phyloP scores from a whole-genome alignment of 768 basidiomycete genomes.

The Hemileccinum rubropunctum region DNA sequence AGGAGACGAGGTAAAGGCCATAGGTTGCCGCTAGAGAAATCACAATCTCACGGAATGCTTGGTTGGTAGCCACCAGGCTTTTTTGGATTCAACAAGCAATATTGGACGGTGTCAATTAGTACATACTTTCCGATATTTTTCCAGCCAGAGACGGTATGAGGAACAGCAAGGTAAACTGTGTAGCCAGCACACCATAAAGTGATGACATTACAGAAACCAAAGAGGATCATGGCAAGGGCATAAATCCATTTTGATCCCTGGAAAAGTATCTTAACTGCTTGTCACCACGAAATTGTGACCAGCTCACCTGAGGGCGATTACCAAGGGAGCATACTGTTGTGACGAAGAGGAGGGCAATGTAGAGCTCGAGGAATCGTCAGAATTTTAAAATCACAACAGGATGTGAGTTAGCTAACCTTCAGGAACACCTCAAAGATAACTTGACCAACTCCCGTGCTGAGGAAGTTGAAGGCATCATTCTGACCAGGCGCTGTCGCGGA shows the following conservation, averaged over 20 bases:
- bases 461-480: slow-evolving; percentile 78
- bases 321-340: slow-evolving; percentile 85
- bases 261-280: slow-evolving; percentile 3
- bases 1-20: slow-evolving; percentile 82
- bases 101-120: not conserved
- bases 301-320: slow-evolving; percentile 70
- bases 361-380: slow-evolving; percentile 46
- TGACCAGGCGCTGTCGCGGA: slow-evolving; percentile 61
- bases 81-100: slow-evolving; percentile 26
- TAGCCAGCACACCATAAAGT: slow-evolving; percentile 89
- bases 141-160: slow-evolving; percentile 75
- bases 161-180: slow-evolving; percentile 83
- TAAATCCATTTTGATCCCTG: slow-evolving; percentile 88
- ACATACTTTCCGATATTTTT: slow-evolving; percentile 65
- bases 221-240: slow-evolving; percentile 67
- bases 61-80: slow-evolving; percentile 61
- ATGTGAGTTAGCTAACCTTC: slow-evolving; percentile 33
- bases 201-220: slow-evolving; percentile 75
- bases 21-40: slow-evolving; percentile 77
- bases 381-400: slow-evolving; percentile 16
- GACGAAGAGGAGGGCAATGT: slow-evolving; percentile 82
- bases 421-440: slow-evolving; percentile 78
- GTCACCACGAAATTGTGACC: slow-evolving; percentile 2
- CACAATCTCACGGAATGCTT: slow-evolving; percentile 79
- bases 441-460: slow-evolving; percentile 67